Evolutionary conservation across 2,329 filamentous ascomycete species (phyloP).

Genomic region (Emmonsia crescens): DNA sequence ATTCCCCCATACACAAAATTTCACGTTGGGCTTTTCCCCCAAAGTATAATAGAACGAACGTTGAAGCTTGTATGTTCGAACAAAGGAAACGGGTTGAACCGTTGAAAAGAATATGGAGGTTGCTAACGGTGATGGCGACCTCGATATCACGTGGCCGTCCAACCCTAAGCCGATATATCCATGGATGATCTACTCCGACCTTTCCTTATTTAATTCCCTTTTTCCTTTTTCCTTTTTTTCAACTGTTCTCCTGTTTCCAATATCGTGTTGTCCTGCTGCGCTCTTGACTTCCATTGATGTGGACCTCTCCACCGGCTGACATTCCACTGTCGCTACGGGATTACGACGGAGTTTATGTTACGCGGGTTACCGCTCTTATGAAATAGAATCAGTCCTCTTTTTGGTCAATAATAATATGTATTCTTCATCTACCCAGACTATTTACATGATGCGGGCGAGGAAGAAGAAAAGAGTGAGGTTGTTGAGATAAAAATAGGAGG

Average conservation of each 20-base stretch:
- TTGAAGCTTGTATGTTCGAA: not conserved
- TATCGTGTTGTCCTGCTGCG: too few relatives aligned
- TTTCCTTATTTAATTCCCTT: too few relatives aligned
- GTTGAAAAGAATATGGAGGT: too few relatives aligned
- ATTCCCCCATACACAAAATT: not conserved
- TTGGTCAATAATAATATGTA: not conserved
- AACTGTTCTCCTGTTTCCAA: too few relatives aligned
- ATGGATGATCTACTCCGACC: too few relatives aligned
- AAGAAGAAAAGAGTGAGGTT: not conserved
- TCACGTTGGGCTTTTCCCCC: not conserved
- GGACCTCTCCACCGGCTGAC: too few relatives aligned
- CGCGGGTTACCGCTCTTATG: too few relatives aligned
- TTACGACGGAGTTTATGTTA: too few relatives aligned
- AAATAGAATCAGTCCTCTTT: not conserved
- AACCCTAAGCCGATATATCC: not conserved
- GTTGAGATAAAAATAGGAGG: not conserved
- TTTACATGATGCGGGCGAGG: not conserved
- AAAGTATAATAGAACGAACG: not conserved
- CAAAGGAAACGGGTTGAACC: not conserved
- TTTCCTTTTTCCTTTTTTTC: too few relatives aligned
- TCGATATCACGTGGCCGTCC: not conserved
- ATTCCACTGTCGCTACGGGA: too few relatives aligned
- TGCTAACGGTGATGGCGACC: not conserved
- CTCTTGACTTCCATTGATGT: too few relatives aligned
- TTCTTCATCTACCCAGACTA: not conserved